Base-by-base conservation (phyloP, 2,329 filamentous ascomycete genomes). In the Diaporthe ampelina region DNA sequence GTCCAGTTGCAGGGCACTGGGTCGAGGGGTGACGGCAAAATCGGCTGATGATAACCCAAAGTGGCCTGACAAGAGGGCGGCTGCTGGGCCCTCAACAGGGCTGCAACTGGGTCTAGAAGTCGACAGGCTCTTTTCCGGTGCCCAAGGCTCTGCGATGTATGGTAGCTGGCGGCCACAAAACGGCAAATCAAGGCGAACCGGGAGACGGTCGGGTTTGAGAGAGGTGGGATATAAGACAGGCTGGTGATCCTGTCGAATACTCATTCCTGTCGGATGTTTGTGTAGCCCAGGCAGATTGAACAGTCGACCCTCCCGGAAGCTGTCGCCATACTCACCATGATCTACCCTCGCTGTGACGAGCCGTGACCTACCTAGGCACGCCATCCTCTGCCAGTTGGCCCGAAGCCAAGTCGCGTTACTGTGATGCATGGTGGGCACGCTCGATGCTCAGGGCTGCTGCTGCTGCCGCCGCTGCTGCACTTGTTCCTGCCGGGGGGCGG, bases 21-120 rank as follows among this genome's bases (percentile, higher is more conserved):
- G 43, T 37, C 43, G 52, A 48, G 50, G 57, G 50, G 69, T 75
- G 71, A 75, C 74, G 65, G 71, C 65, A 73, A 58, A 70, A 75
- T 75, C 71, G 63, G 57, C 71, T 71, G 72, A 75, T 75, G 50
- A 56, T 52, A 58, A 40, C 35, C 40, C 45, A 50, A 73, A 70
- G 61, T 75, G 71, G 71, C 58, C 71, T 75, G 74, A 75, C 69
- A 50, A 54, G 50, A 37, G 24, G 45, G 45, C 73, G 21, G 63
- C 58, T 45, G 37, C 68, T 48, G 70, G 68, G 48, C 19, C 40
- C 48, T n/a, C 52, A 48, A 45, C 68, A 56, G 43, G 45, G 72
- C 63, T 70, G 29, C 50, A 37, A 54, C n/a, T 26, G 63, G 32
- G 48, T 45, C 54, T 54, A 52, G 37, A 32, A 54, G 63, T 54